A percentile compares a stretch with the other conserved stretches of the same genome.
These are phyloP conservation scores for Aureobasidium sp. DNA, from an alignment of 2,329 filamentous ascomycete genomes.

Conservation along the genomic window DNA sequence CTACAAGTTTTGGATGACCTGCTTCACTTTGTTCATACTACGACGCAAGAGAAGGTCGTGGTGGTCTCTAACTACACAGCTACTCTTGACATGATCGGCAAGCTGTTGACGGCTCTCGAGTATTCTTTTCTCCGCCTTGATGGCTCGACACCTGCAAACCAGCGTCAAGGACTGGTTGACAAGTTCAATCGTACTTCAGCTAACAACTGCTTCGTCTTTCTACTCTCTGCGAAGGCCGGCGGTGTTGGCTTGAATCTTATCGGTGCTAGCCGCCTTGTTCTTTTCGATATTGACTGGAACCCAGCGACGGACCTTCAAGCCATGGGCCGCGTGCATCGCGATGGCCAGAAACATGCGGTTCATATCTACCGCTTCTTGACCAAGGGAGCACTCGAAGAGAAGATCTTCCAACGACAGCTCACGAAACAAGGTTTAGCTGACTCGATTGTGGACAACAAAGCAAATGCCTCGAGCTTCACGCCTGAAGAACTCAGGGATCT, in stretches of 20 bases:
- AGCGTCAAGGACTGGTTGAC: constrained; percentile 62
- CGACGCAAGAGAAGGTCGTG: constrained; percentile 62
- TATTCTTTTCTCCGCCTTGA: constrained; percentile 62
- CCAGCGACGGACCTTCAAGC: constrained; percentile 66
- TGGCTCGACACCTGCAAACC: constrained; percentile 55
- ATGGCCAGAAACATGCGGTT: constrained; percentile 61
- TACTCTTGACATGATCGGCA: constrained; percentile 60
- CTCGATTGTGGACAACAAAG: constrained; percentile 62
- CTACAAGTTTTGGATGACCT: constrained; percentile 60
- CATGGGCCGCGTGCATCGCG: constrained; percentile 67
- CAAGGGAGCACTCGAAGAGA: constrained; percentile 64
- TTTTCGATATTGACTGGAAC: constrained; percentile 73
- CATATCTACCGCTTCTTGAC: constrained; percentile 64
- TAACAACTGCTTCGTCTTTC: constrained; percentile 57
- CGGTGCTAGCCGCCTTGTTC: constrained; percentile 60
- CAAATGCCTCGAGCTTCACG: constrained; percentile 54
- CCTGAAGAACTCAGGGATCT: constrained; percentile 59
- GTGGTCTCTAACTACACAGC: constrained; percentile 71
- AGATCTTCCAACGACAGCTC: constrained; percentile 66
- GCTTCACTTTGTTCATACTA: constrained; percentile 52
- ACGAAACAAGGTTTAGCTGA: constrained; percentile 65
- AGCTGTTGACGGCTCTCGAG: constrained; percentile 52
- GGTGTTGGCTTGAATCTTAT: constrained; percentile 64
- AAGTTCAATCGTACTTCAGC: constrained; percentile 57
- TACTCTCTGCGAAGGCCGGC: constrained; percentile 66